Evolutionary conservation across 1,284 basidiomycete species (phyloP).

Genomic region (Papiliotrema nemorosa): DNA sequence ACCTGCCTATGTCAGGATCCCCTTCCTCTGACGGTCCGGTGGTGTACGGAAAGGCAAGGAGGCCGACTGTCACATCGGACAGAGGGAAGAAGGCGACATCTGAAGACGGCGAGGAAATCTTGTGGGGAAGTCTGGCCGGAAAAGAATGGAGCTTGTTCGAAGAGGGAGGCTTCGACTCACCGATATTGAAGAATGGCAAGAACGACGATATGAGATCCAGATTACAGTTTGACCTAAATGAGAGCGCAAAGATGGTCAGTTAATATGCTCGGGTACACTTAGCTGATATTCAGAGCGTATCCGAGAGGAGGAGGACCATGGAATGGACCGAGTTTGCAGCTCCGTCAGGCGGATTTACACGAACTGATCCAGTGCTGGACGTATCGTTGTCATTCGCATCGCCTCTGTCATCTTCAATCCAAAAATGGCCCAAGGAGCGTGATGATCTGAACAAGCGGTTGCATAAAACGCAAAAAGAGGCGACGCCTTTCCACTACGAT

Average conservation of each 20-base stretch:
- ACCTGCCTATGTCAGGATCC: slow-evolving; percentile 22
- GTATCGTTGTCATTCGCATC: slow-evolving; percentile 75
- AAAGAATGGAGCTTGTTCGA: slow-evolving; percentile 87
- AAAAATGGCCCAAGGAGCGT: slow-evolving; percentile 66
- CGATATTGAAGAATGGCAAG: slow-evolving; percentile 25
- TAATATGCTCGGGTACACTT: background rate
- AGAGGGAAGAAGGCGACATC: slow-evolving; percentile 3
- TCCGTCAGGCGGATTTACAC: slow-evolving; percentile 64
- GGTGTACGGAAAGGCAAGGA: slow-evolving; percentile 15
- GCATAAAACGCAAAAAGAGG: slow-evolving; percentile 73
- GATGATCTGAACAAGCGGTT: slow-evolving; percentile 70
- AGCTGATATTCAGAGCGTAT: slow-evolving; percentile 53
- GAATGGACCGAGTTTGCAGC: slow-evolving; percentile 80
- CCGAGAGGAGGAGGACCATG: slow-evolving; percentile 70
- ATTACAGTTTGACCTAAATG: slow-evolving; percentile 79
- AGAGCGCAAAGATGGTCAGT: slow-evolving; percentile 72
- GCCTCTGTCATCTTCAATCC: slow-evolving; percentile 63
- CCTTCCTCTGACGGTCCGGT: slow-evolving; percentile 3
- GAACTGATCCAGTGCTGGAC: slow-evolving; percentile 66
- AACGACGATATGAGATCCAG: slow-evolving; percentile 53
- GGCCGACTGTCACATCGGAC: background rate
- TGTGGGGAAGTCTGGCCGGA: slow-evolving; percentile 74
- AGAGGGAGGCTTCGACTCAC: slow-evolving; percentile 65
- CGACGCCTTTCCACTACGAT: slow-evolving; percentile 79
- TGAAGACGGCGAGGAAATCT: slow-evolving; percentile 55